Conservation (phyloP, 2,329 filamentous ascomycete genomes). For the Colletotrichum sp. region DNA sequence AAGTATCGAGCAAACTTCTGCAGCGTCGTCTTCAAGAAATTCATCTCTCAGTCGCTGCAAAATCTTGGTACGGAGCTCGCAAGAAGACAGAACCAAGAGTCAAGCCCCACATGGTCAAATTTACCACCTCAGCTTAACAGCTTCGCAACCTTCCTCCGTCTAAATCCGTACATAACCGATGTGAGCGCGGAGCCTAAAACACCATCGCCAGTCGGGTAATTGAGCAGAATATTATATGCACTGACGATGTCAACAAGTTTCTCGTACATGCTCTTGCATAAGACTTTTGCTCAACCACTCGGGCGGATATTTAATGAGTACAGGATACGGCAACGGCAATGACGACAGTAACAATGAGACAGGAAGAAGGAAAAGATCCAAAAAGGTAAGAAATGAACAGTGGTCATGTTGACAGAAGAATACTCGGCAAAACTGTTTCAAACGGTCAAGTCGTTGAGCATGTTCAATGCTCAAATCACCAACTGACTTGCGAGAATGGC, state of each 20-base stretch:
- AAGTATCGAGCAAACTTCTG: too few relatives aligned
- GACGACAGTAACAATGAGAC: too few relatives aligned
- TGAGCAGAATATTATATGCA: neutral
- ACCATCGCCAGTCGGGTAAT: neutral
- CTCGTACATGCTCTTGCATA: neutral
- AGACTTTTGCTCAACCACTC: too few relatives aligned
- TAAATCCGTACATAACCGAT: neutral
- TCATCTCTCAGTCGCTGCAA: neutral
- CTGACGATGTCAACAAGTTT: fast-evolving
- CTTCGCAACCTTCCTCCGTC: neutral
- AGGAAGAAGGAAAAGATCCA: too few relatives aligned
- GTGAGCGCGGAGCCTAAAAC: neutral
- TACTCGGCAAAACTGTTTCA: too few relatives aligned
- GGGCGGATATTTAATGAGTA: too few relatives aligned
- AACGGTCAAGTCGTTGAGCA: too few relatives aligned
- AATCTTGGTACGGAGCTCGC: too few relatives aligned
- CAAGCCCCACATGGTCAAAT: neutral
- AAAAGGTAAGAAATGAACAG: too few relatives aligned
- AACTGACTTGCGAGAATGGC: neutral
- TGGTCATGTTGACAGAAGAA: too few relatives aligned
- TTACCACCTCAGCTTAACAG: neutral
- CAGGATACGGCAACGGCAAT: too few relatives aligned
- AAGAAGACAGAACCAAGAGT: neutral
- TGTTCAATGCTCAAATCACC: too few relatives aligned
- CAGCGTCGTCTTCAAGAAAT: neutral